phyloP scores from a whole-genome alignment of 208 protist species.

The Leishmania mexicana region DNA sequence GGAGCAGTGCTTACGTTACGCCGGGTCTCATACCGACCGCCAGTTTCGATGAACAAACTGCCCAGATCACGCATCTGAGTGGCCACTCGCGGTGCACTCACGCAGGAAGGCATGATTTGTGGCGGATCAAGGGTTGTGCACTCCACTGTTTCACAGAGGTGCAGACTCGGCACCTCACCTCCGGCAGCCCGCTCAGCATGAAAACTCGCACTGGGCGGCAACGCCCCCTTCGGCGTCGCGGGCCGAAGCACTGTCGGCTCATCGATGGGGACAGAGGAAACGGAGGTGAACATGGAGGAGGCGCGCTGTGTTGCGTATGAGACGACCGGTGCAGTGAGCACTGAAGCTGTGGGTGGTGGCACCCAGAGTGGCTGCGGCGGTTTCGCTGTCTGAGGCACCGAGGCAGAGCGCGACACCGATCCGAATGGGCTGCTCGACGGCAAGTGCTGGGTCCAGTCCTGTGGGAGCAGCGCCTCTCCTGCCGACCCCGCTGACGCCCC shows the following conservation, averaged over 20 bases:
- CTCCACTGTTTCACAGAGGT: background rate
- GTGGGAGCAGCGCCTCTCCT: background rate
- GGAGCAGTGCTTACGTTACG: background rate
- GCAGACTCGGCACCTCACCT: background rate
- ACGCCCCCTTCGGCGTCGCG: background rate
- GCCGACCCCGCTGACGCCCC: background rate
- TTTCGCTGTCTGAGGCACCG: background rate
- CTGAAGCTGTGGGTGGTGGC: background rate
- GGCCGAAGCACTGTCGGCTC: background rate
- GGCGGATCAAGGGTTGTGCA: background rate
- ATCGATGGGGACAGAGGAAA: constrained; percentile 3
- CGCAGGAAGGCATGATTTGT: background rate
- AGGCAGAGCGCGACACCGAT: background rate
- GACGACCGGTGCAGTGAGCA: background rate
- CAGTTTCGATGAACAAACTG: constrained; percentile 7
- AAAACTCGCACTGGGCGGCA: background rate
- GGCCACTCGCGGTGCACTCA: background rate
- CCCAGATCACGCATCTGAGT: constrained; percentile 6
- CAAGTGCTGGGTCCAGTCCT: background rate
- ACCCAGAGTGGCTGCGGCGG: background rate
- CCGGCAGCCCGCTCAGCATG: background rate
- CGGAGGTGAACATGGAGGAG: constrained; percentile 20
- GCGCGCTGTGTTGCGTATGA: background rate
- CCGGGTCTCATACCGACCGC: background rate
- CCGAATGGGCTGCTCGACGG: background rate